Evolutionary conservation across 495 filamentous ascomycete genomes (phyloP).

Genomic region (Xylaria castorea): DNA sequence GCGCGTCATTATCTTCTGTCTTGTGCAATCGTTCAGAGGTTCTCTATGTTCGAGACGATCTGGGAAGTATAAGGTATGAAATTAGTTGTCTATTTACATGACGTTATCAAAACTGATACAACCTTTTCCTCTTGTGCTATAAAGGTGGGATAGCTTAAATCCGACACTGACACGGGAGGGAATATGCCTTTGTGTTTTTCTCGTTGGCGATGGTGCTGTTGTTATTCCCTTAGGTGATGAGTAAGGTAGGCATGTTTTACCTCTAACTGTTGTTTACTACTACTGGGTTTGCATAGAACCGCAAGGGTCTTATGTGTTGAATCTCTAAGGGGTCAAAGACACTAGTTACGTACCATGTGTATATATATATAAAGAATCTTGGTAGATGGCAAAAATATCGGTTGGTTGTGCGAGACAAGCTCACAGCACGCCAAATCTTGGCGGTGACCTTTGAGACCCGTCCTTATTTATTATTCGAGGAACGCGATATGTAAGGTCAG

Average conservation of each 20-base stretch:
- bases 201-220: not conserved
- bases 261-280: not conserved
- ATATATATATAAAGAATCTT: not conserved
- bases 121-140: not conserved
- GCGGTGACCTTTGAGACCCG: not conserved
- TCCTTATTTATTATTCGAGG: not conserved
- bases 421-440: not conserved
- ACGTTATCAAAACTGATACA: not conserved
- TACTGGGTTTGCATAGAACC: not conserved
- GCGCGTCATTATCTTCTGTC: not conserved
- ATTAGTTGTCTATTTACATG: not conserved
- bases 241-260: not conserved
- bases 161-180: not conserved
- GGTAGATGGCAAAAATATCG: not conserved
- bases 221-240: not conserved
- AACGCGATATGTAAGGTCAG: not conserved
- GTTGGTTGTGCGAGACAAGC: not conserved
- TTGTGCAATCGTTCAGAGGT: not conserved
- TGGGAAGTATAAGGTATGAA: too few relatives aligned
- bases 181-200: not conserved
- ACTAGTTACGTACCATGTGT: not conserved
- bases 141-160: not conserved
- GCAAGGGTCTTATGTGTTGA: not conserved
- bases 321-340: not conserved
- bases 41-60: not conserved